phyloP scores from a whole-genome alignment of 805 yeast genomes.

The Saccharomycopsis malanga region DNA sequence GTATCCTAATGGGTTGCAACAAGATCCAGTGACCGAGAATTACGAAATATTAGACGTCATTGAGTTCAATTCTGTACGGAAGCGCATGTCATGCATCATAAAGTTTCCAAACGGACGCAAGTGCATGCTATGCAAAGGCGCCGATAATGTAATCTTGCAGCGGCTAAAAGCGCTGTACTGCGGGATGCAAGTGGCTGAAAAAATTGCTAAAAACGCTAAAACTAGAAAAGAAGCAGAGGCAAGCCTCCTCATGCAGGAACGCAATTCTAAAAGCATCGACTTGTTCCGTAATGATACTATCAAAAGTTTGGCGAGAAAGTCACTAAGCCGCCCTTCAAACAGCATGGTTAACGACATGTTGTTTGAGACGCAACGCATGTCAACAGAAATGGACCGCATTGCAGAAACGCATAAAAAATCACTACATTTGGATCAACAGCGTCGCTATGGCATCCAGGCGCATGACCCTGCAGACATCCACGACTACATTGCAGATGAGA shows the following conservation, averaged over 20 bases:
- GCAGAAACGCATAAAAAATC: constrained; percentile 49
- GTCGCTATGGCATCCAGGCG: constrained; percentile 39
- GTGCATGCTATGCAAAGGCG: constrained; percentile 86
- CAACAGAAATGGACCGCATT: constrained; percentile 47
- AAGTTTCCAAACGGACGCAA: constrained; percentile 69
- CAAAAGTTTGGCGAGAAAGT: constrained; percentile 6
- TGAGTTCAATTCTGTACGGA: constrained; percentile 81
- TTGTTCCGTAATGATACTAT: constrained; percentile 10
- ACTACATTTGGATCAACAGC: constrained; percentile 49
- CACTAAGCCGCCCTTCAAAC: constrained; percentile 16
- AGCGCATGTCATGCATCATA: constrained; percentile 89
- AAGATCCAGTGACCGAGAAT: constrained; percentile 53
- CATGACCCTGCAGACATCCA: constrained; percentile 18
- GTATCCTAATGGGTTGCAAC: constrained; percentile 76
- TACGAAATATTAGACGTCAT: constrained; percentile 74
- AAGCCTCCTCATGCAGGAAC: constrained; percentile 54
- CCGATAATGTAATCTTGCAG: constrained; percentile 84
- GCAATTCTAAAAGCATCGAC: constrained; percentile 35
- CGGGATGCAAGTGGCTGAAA: constrained; percentile 59
- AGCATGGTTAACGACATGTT: constrained; percentile 47
- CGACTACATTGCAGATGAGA: constrained; percentile 45
- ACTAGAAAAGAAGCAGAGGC: constrained; percentile 76
- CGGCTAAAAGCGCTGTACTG: constrained; percentile 50
- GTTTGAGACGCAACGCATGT: constrained; percentile 36
- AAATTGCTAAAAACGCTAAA: constrained; percentile 48